phyloP scores from a whole-genome alignment of 176 grass and related monocot genomes.

The Pharus latifolius region DNA sequence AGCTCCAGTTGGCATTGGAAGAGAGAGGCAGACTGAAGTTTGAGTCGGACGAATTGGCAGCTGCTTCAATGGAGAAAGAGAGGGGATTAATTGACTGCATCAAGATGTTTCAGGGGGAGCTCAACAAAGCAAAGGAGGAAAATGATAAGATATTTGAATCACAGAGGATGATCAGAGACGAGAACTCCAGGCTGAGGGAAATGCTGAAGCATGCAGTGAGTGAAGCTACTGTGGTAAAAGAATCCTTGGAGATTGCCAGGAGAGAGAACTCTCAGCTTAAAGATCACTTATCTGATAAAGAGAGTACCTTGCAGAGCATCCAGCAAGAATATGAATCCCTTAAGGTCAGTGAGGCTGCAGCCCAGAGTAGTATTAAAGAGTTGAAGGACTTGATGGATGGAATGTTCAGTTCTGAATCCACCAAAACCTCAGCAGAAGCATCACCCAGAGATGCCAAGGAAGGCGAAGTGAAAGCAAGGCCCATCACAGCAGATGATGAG shows the following conservation, averaged over 20 bases:
- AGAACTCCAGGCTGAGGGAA: conserved; percentile 68
- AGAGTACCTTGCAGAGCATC: conserved; percentile 41
- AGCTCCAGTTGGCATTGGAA: conserved; percentile 39
- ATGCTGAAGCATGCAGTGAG: conserved; percentile 70
- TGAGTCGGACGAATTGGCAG: conserved; percentile 35
- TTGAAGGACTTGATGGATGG: conserved; percentile 67
- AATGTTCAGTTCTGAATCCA: conserved; percentile 40
- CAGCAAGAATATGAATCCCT: conserved; percentile 78
- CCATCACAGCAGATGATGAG: conserved; percentile 19
- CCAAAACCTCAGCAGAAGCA: conserved; percentile 24
- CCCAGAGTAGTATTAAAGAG: conserved; percentile 58
- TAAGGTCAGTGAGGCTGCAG: conserved; percentile 68
- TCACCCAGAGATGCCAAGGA: conserved; percentile 26
- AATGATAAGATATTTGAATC: conserved; percentile 69
- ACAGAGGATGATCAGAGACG: conserved; percentile 56
- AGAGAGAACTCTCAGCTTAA: conserved; percentile 66
- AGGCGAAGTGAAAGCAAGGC: conserved; percentile 5
- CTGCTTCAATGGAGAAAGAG: conserved; percentile 60
- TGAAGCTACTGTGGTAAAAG: conserved; percentile 60
- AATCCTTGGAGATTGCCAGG: conserved; percentile 62
- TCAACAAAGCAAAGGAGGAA: conserved; percentile 48
- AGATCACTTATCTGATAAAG: conserved; percentile 61
- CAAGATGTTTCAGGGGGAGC: conserved; percentile 52
- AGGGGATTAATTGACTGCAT: conserved; percentile 58
- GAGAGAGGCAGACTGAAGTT: conserved; percentile 32